phyloP scores from a whole-genome alignment of 441 rosid species.

The Gossypium gossypioides region DNA sequence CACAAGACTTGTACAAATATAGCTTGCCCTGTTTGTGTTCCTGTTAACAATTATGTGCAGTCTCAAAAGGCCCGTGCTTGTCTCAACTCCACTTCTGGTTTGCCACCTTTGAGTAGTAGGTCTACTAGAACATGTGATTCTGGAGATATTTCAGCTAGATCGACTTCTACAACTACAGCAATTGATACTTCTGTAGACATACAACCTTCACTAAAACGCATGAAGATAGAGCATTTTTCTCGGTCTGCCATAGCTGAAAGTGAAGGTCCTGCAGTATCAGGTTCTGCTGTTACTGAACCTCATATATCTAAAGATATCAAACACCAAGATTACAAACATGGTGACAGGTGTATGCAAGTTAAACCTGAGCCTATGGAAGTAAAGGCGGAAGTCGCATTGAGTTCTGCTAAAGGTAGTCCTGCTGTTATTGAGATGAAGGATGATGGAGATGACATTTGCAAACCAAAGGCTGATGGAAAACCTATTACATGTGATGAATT shows the following conservation, averaged over 20 bases:
- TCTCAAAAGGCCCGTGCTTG: conserved; percentile 41
- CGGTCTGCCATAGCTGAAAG: conserved; percentile 38
- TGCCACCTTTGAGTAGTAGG: conserved; percentile 29
- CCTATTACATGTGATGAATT: conserved; percentile 27
- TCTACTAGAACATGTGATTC: conserved; percentile 38
- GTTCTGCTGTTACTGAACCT: conserved; percentile 35
- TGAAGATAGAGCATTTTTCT: conserved; percentile 66
- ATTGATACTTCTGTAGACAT: conserved; percentile 48
- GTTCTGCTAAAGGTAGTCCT: conserved; percentile 50
- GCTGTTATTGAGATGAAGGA: conserved; percentile 41
- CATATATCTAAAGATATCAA: conserved; percentile 37
- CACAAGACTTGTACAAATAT: conserved; percentile 57
- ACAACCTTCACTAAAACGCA: conserved; percentile 77
- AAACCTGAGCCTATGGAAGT: conserved; percentile 57
- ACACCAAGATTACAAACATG: conserved; percentile 39
- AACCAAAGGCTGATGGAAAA: conserved; percentile 37
- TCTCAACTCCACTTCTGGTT: conserved; percentile 32
- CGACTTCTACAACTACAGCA: conserved; percentile 34
- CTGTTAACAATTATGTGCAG: conserved; percentile 58
- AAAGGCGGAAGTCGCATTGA: conserved; percentile 47
- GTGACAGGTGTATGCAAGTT: conserved; percentile 33
- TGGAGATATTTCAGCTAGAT: conserved; percentile 35
- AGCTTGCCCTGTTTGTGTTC: conserved; percentile 90
- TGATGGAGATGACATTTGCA: conserved; percentile 34
- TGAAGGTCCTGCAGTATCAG: conserved; percentile 40